These are phyloP conservation scores for Inonotus hispidus DNA, from an alignment of 1,284 basidiomycete genomes.

Conservation along the genomic window DNA sequence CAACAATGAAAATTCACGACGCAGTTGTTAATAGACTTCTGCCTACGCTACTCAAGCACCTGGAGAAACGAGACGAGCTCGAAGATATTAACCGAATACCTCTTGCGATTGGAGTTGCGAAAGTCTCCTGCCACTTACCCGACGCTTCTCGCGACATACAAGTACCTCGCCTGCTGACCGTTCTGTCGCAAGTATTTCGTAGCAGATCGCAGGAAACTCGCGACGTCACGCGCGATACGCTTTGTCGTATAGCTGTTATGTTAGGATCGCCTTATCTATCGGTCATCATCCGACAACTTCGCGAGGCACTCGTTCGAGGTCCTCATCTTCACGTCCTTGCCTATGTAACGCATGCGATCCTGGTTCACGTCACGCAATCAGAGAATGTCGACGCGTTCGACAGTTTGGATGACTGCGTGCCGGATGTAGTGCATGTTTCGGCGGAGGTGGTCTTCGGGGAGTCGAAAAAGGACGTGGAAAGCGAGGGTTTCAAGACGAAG, in stretches of 20 bases:
- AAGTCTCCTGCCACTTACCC: constrained; percentile 82
- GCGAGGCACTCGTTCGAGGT: constrained; percentile 80
- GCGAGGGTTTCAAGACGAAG: constrained; percentile 93
- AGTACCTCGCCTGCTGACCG: constrained; percentile 75
- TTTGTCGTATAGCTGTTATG: constrained; percentile 76
- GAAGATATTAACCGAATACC: constrained; percentile 88
- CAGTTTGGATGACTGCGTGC: constrained; percentile 73
- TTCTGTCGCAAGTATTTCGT: constrained; percentile 83
- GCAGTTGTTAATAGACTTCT: constrained; percentile 74
- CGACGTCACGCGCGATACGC: constrained; percentile 81
- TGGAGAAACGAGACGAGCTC: constrained; percentile 78
- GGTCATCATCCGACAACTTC: constrained; percentile 74
- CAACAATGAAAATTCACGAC: constrained; percentile 55
- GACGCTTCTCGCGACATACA: constrained; percentile 63
- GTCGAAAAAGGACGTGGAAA: constrained; percentile 84
- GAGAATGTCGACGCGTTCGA: constrained; percentile 50
- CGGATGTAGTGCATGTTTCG: constrained; percentile 75
- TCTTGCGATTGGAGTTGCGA: constrained; percentile 83
- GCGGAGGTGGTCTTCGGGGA: constrained; percentile 95
- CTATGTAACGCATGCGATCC: constrained; percentile 77
- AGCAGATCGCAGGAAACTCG: constrained; percentile 94
- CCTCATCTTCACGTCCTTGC: constrained; percentile 94
- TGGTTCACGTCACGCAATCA: constrained; percentile 71
- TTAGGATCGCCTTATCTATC: constrained; percentile 77
- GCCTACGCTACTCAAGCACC: constrained; percentile 70